Base-by-base conservation (phyloP, 1,284 basidiomycete genomes). In the Cutaneotrichosporon daszewskae region DNA sequence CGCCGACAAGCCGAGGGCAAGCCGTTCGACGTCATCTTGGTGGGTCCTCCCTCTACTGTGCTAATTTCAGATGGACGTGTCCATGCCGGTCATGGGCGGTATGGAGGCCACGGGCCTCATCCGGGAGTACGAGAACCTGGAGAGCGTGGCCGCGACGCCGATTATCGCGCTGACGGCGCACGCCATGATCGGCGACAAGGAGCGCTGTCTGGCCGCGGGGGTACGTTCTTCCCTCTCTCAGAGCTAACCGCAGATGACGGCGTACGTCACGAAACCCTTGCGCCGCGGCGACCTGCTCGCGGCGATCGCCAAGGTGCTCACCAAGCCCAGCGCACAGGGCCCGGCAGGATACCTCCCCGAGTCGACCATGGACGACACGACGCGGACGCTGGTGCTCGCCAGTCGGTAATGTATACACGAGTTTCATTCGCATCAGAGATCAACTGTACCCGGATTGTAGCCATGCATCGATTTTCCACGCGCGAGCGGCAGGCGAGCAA, bases 131-230 rank as follows among this genome's bases (percentile, higher is more conserved):
- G 95, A 98, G 73, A 76, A 79, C 60, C 77, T 83, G 50, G 80
- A 82, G 50, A 78, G 79, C 18, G 75, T 89, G 29, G 72, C 81
- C 20, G 77, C 82, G 8, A 89, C 84, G 10, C 94, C 95, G 0
- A 98, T 98, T 59, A 90, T 98, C 57, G 94, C 94, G 0, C 76
- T 99, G 26, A 96, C 92, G 1, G 68, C 63, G 0, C 66, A 77
- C 50, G 61, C 69, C 79, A 91, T 95, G 91, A 89, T 95, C 61
- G 91, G 91, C 57, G 91, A 96, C 67, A 81, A 89, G 46, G 91
- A 96, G 69, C 77, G 89, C 46, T 96, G 89, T 70, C 74, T 95
- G 59, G 83, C 89, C 60, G 90, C 89, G 11, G 91, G 90, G 29
- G 57, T 65, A 66, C 19, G 32, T 33, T 5, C 2, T 17, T 2